Evolutionary conservation across 495 filamentous ascomycete species (phyloP), one percentile per base, ranked within the genome.

Genomic region (Pseudoneurospora amorphoporcata): DNA sequence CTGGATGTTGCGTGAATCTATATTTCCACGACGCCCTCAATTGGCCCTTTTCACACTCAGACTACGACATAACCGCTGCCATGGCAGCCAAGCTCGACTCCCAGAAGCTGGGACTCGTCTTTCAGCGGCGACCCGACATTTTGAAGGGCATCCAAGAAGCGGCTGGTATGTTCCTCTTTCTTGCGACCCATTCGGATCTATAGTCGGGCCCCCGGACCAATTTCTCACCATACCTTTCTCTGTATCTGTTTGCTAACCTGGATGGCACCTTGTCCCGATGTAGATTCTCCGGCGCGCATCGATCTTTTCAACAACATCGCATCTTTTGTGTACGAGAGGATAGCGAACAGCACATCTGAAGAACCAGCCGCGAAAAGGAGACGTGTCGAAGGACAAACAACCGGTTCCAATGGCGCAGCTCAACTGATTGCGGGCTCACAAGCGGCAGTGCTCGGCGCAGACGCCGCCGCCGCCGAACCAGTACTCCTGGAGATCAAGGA

Each of bases 401-500:
- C 77, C 70, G 75, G 76, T 32, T 68, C 53, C n/a, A 8, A 61
- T 19, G 35, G 45, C 38, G 77, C 73, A 14, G 43, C 47, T 14
- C 32, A 40, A 17, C 41, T 43, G 37, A 43, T 39, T n/a, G 69
- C 70, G 69, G 69, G 40, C 12, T 53, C 75, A 38, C 39, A 73
- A 68, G 29, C 23, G n/a, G 69, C 68, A 39, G 69, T 45, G 3
- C 17, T 72, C 32, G 69, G 70, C 14, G 72, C 73, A 8, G 81
- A 81, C 29, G 78, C 78, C 37, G 81, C 85, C 45, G 82, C 81
- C 12, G 74, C 77, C 23, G 87, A 89, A 42, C 79, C 82, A 1
- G 78, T 89, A 4, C 77, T 88, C 8, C 81, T 89, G 17, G 89
- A 90, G 72, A 85, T 93, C 61, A 87, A 89, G 73, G 91, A 94